phyloP scores from a whole-genome alignment of 2,329 filamentous ascomycete genomes.

The Hansfordia pulvinata region DNA sequence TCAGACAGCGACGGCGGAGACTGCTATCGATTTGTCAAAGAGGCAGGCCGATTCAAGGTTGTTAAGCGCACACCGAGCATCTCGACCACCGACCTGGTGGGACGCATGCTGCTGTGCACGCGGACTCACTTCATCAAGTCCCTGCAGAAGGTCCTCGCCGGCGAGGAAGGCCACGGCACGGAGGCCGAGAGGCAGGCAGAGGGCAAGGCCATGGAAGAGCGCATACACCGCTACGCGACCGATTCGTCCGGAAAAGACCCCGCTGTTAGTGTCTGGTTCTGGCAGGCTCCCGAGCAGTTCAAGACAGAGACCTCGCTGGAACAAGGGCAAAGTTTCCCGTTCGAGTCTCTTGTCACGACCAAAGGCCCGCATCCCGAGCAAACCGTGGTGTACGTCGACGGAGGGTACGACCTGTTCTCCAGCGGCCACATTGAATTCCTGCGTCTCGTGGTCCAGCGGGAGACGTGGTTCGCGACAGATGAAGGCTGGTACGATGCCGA shows the following conservation, averaged over 20 bases:
- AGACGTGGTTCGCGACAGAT: slow-evolving; percentile 53
- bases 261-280: slow-evolving; percentile 77
- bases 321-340: slow-evolving; percentile 54
- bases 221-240: slow-evolving; percentile 76
- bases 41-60: slow-evolving; percentile 85
- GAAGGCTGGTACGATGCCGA: slow-evolving; percentile 64
- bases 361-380: slow-evolving; percentile 63
- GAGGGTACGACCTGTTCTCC: slow-evolving; percentile 92
- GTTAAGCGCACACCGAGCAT: slow-evolving; percentile 95
- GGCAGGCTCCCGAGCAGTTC: slow-evolving; percentile 43
- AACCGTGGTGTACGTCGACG: slow-evolving; percentile 85
- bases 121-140: slow-evolving; percentile 84
- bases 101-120: slow-evolving; percentile 94
- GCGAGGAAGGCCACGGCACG: slow-evolving; percentile 59
- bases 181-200: slow-evolving; percentile 48
- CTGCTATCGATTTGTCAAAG: slow-evolving; percentile 96
- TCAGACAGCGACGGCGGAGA: slow-evolving; percentile 88
- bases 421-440: slow-evolving; percentile 96
- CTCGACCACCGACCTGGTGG: slow-evolving; percentile 94
- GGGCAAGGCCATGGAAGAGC: slow-evolving; percentile 57
- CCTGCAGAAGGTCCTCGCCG: slow-evolving; percentile 53
- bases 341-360: slow-evolving; percentile 56
- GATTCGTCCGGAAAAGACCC: slow-evolving; percentile 69
- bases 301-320: slow-evolving; percentile 31
- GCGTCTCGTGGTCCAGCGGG: slow-evolving; percentile 57